A percentile compares a stretch with the other conserved stretches of the same genome.
phyloP scores from a whole-genome alignment of 106 monocot genomes.

The Gastrodia elata region DNA sequence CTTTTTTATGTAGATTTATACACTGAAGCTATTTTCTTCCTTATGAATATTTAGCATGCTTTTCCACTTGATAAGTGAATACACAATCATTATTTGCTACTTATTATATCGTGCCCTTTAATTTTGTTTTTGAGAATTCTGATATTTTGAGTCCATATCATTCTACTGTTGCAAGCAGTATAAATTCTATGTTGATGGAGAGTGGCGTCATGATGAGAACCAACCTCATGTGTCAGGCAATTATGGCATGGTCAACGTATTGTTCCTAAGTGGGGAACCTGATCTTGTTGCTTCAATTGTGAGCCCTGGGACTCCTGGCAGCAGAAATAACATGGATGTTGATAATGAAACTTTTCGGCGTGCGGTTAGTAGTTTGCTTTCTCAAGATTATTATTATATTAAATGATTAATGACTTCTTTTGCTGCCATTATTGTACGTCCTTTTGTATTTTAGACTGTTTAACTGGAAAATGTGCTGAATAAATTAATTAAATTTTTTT shows the following conservation, averaged over 20 bases:
- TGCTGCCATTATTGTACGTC: neutral
- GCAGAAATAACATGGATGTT: slow-evolving; percentile 49
- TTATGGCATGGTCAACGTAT: slow-evolving; percentile 62
- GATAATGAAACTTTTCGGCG: slow-evolving; percentile 40
- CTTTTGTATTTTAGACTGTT: neutral
- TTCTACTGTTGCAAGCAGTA: slow-evolving; percentile 29
- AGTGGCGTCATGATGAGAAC: slow-evolving; percentile 63
- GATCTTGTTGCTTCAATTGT: slow-evolving; percentile 26
- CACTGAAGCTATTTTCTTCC: neutral
- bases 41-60: neutral
- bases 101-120: neutral
- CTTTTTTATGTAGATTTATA: neutral
- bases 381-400: neutral
- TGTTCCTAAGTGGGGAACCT: slow-evolving; percentile 34
- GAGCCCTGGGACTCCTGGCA: slow-evolving; percentile 20
- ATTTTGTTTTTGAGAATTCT: neutral
- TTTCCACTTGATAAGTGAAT: neutral
- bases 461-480: neutral
- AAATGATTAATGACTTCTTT: neutral
- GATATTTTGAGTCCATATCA: neutral
- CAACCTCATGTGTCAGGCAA: slow-evolving; percentile 39
- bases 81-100: neutral
- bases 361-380: slow-evolving; percentile 19
- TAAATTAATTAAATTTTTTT: slow-evolving; percentile 2
- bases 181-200: slow-evolving; percentile 70